Base-by-base conservation (phyloP, 371 early-diverging fungal species). In the Mucor lusitanicus region DNA sequence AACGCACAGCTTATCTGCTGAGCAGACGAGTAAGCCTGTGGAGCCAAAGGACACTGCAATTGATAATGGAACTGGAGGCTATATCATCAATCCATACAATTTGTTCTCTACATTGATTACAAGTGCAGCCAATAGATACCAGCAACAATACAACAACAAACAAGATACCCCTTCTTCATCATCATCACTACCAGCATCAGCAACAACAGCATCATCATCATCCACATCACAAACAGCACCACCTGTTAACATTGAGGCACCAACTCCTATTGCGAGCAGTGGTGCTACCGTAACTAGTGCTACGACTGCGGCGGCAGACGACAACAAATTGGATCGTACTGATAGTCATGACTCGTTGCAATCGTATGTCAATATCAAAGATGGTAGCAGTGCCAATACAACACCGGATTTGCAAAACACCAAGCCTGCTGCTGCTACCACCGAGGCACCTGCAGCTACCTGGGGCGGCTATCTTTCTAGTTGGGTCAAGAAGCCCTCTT, bases 321-420 rank as follows among this genome's bases (percentile, higher is more conserved):
- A 15, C n/a, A 32, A 32, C n/a, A 54, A 59, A 63, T 42, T 74
- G 23, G 65, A 71, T 23, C 68, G 71, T 46, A 56, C 71, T 32
- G 71, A 74, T 33, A 74, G 75, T 28, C 65, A 67, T 46, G 75
- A 74, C 35, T 74, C 75, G 12, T 65, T 74, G 44, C 65, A 69
- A 37, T 73, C 73, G 6, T 73, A 65, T 55, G 71, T 68, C 11
- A 65, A 71, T 19, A 53, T 64, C 8, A 74, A 71, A 19, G 62
- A 65, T 50, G 32, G 28, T 27, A 48, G 30, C 8, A 54, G 60
- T 33, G 32, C 54, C 1, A 35, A 58, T 21, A 37, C 58, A 32
- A 27, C 65, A 44, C 46, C 48, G 0, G 13, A 46, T 0, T 23
- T 50, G 50, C 7, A 59, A 0, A 27, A 37, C 19, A 25, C 50